Evolutionary conservation across 768 basidiomycete genomes (phyloP).

Genomic region (Collybia nuda): DNA sequence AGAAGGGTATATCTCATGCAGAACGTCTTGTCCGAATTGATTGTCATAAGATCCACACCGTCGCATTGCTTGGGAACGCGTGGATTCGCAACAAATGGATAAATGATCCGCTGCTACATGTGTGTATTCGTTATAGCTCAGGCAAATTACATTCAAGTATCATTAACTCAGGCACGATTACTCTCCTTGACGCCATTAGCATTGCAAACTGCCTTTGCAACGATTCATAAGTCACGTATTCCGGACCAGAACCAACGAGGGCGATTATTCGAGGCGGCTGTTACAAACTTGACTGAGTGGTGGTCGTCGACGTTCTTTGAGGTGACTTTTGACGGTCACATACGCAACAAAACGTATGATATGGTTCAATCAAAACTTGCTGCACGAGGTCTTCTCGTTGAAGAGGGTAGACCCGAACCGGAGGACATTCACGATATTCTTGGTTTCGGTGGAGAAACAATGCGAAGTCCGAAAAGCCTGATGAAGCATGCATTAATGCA

Average conservation of each 20-base stretch:
- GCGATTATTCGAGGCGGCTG: conserved; percentile 82
- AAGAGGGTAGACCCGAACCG: conserved; percentile 29
- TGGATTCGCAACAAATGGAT: conserved; percentile 78
- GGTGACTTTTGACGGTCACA: conserved; percentile 60
- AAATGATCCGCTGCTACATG: conserved; percentile 82
- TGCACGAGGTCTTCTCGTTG: conserved; percentile 25
- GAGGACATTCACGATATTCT: conserved; percentile 44
- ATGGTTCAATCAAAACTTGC: conserved; percentile 55
- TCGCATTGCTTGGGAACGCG: conserved; percentile 77
- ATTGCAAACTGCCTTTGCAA: conserved; percentile 77
- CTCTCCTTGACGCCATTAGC: conserved; percentile 82
- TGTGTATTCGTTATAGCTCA: conserved; percentile 32
- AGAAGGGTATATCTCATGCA: conserved; percentile 54
- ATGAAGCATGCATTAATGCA: conserved; percentile 91
- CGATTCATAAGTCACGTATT: conserved; percentile 77
- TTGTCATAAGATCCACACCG: conserved; percentile 88
- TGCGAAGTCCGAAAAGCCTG: conserved; percentile 79
- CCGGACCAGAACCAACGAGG: conserved; percentile 84
- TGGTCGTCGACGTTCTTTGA: conserved; percentile 78
- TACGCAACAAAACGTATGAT: conserved; percentile 76
- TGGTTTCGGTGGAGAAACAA: conserved; percentile 63
- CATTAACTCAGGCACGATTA: conserved; percentile 70
- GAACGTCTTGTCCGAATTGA: conserved; percentile 77
- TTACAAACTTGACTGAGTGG: conserved; percentile 77
- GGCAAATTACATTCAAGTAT: not conserved